Evolutionary conservation across 2,329 filamentous ascomycete species (phyloP).

Genomic region (Trichoderma oligosporum): DNA sequence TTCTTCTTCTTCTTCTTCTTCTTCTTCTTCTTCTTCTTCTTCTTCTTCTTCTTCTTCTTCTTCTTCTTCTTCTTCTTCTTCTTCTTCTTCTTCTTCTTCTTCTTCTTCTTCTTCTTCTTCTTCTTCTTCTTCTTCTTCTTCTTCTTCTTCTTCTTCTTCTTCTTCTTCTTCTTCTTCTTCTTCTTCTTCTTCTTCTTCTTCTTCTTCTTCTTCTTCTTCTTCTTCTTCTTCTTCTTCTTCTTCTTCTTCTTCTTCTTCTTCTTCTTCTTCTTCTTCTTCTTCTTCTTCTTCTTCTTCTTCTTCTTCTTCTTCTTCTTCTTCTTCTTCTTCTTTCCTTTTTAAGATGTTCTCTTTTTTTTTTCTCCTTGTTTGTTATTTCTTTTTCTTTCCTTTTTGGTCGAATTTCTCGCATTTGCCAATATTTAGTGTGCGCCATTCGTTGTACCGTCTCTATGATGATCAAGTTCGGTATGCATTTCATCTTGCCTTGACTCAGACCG

Average conservation of each 20-base stretch:
- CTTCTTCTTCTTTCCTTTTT: neutral
- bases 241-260: neutral
- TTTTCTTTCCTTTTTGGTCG: neutral
- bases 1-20: neutral
- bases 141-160: too few species aligned
- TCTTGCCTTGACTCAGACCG: neutral
- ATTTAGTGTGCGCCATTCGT: neutral
- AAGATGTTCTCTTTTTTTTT: too few species aligned
- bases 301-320: neutral
- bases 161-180: neutral
- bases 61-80: neutral
- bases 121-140: too few species aligned
- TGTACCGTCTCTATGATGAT: neutral
- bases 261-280: neutral
- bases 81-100: neutral
- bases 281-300: too few species aligned
- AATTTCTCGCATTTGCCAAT: too few species aligned
- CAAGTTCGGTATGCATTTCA: neutral
- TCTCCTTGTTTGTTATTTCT: neutral
- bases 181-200: too few species aligned
- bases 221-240: too few species aligned
- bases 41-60: too few species aligned
- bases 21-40: too few species aligned
- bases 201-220: too few species aligned
- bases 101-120: too few species aligned